Evolutionary conservation across 495 filamentous ascomycete species (phyloP).

Genomic region (Physcia stellaris): DNA sequence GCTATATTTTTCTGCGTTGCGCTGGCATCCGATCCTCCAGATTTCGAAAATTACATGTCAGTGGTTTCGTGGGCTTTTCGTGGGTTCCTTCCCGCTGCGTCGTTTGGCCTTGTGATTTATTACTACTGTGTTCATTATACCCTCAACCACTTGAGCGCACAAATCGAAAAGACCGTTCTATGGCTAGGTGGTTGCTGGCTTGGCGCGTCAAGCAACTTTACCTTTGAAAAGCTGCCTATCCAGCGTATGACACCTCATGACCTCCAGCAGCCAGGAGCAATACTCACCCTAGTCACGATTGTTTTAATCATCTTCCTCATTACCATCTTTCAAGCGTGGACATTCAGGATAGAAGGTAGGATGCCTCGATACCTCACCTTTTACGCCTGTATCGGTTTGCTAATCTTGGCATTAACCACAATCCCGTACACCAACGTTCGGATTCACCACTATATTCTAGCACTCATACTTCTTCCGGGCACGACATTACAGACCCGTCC

Average conservation of each 20-base stretch:
- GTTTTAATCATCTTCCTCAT: constrained; percentile 39
- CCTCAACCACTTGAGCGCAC: constrained; percentile 43
- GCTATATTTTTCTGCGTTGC: constrained; percentile 65
- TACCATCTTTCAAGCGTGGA: constrained; percentile 45
- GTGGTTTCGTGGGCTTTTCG: constrained; percentile 51
- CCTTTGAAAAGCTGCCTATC: constrained; percentile 65
- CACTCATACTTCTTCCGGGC: constrained; percentile 42
- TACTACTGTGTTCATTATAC: constrained; percentile 38
- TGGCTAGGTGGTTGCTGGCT: constrained; percentile 70
- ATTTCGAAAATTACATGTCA: constrained; percentile 29
- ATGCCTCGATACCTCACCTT: constrained; percentile 49
- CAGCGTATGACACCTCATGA: constrained; percentile 60
- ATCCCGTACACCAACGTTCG: constrained; percentile 46
- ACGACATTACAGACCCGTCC: constrained; percentile 45
- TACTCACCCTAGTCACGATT: constrained; percentile 50
- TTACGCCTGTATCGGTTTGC: constrained; percentile 38
- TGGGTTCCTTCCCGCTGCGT: constrained; percentile 60
- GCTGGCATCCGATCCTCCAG: constrained; percentile 57
- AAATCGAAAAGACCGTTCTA: constrained; percentile 58
- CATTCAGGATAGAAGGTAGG: constrained; percentile 53
- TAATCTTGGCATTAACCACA: constrained; percentile 32
- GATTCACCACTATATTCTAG: constrained; percentile 54
- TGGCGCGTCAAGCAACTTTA: constrained; percentile 62
- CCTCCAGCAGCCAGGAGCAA: constrained; percentile 58
- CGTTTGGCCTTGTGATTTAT: constrained; percentile 57